Evolutionary conservation across 129 eudicot genomes (phyloP).

Genomic region (Helianthus tuberosus): DNA sequence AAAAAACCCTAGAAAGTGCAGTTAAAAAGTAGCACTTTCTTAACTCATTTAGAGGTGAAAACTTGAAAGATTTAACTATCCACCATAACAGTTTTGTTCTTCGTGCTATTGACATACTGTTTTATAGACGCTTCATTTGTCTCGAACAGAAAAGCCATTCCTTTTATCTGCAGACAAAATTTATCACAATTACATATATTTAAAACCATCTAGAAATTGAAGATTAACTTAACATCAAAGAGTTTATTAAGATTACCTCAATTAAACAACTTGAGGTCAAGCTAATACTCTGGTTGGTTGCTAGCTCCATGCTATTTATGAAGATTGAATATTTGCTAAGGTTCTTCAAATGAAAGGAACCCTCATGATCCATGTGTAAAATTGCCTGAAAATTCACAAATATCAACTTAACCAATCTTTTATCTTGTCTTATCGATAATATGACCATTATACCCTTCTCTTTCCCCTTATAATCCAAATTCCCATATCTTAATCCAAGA

Average conservation of each 20-base stretch:
- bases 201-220: neutral
- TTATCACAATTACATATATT: neutral
- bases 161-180: slow-evolving; percentile 48
- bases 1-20: slow-evolving; percentile 32
- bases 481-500: neutral
- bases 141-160: slow-evolving; percentile 48
- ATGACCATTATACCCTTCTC: neutral
- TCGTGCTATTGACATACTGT: slow-evolving; percentile 33
- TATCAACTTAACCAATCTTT: neutral
- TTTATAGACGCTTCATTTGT: slow-evolving; percentile 36
- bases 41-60: slow-evolving; percentile 19
- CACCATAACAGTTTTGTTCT: slow-evolving; percentile 25
- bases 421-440: neutral
- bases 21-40: slow-evolving; percentile 51
- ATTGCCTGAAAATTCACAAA: slow-evolving; percentile 46
- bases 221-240: slow-evolving; percentile 6
- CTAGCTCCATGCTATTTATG: slow-evolving; percentile 51
- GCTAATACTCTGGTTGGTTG: slow-evolving; percentile 34
- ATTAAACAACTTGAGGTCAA: slow-evolving; percentile 62
- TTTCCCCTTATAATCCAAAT: neutral
- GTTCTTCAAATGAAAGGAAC: slow-evolving; percentile 57
- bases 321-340: slow-evolving; percentile 49
- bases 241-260: slow-evolving; percentile 47
- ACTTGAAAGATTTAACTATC: slow-evolving; percentile 19
- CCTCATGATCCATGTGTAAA: slow-evolving; percentile 50